Evolutionary conservation across 2,329 filamentous ascomycete genomes (phyloP).

Genomic region (Cladobotryum mycophilum): DNA sequence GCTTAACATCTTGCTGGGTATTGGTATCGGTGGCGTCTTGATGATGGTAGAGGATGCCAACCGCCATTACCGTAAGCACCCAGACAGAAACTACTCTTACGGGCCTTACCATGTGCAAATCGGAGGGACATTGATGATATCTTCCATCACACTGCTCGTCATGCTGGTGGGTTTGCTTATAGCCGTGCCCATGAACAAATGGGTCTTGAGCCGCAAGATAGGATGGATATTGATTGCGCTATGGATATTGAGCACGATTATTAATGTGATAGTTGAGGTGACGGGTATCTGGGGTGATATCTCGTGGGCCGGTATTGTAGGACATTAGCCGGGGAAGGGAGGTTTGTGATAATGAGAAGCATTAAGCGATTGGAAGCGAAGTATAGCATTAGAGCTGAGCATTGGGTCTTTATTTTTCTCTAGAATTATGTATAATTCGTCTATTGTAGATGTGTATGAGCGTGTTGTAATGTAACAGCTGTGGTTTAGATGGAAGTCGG

Average conservation of each 20-base stretch:
- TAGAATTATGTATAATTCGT: too few species aligned
- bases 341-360: too few species aligned
- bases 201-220: slow-evolving; percentile 77
- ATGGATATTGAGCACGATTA: slow-evolving; percentile 73
- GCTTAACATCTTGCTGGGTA: slow-evolving; percentile 92
- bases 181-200: slow-evolving; percentile 76
- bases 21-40: slow-evolving; percentile 84
- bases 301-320: not conserved
- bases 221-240: slow-evolving; percentile 73
- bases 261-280: slow-evolving; percentile 77
- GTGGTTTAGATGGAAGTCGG: not conserved
- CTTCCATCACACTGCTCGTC: slow-evolving; percentile 72
- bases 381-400: too few species aligned
- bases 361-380: too few species aligned
- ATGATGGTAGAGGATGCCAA: slow-evolving; percentile 72
- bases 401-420: too few species aligned
- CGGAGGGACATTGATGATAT: slow-evolving; percentile 77
- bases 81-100: slow-evolving; percentile 57
- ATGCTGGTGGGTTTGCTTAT: slow-evolving; percentile 75
- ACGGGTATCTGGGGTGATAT: slow-evolving; percentile 43
- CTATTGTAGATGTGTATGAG: too few species aligned
- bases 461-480: not conserved
- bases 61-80: slow-evolving; percentile 60
- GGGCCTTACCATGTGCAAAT: slow-evolving; percentile 78
- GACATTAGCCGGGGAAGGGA: too few species aligned